Evolutionary conservation across 495 filamentous ascomycete species (phyloP).

Genomic region (Astrothelium macrocarpum): DNA sequence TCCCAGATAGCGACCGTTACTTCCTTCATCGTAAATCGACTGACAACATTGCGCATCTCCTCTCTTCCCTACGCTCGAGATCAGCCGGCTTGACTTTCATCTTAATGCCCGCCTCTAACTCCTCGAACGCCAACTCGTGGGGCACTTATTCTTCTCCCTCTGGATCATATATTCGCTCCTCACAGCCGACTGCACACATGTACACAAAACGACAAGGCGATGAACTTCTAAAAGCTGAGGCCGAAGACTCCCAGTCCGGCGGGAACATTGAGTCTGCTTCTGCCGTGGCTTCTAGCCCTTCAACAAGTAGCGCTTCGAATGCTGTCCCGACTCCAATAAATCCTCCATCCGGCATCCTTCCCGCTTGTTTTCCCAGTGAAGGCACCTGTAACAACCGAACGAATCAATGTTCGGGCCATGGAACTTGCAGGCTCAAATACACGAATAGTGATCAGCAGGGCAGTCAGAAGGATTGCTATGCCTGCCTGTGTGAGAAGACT

Average conservation of each 20-base stretch:
- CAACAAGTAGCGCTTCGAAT: constrained; percentile 15
- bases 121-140: constrained; percentile 7
- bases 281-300: background rate
- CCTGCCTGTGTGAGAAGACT: constrained; percentile 54
- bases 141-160: constrained; percentile 19
- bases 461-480: constrained; percentile 50
- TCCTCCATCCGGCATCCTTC: constrained; percentile 33
- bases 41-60: background rate
- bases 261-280: background rate
- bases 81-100: background rate
- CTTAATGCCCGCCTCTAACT: background rate
- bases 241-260: background rate
- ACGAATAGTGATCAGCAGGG: constrained; percentile 12
- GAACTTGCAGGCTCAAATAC: constrained; percentile 56
- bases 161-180: constrained; percentile 3
- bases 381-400: constrained; percentile 54
- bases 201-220: constrained; percentile 13
- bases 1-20: background rate
- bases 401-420: constrained; percentile 66
- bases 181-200: constrained; percentile 12
- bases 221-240: constrained; percentile 7
- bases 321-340: constrained; percentile 19
- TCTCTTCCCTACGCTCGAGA: background rate
- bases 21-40: background rate
- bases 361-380: constrained; percentile 55